Base-by-base conservation (phyloP, 2,329 filamentous ascomycete genomes). In the Penicillium sp. region DNA sequence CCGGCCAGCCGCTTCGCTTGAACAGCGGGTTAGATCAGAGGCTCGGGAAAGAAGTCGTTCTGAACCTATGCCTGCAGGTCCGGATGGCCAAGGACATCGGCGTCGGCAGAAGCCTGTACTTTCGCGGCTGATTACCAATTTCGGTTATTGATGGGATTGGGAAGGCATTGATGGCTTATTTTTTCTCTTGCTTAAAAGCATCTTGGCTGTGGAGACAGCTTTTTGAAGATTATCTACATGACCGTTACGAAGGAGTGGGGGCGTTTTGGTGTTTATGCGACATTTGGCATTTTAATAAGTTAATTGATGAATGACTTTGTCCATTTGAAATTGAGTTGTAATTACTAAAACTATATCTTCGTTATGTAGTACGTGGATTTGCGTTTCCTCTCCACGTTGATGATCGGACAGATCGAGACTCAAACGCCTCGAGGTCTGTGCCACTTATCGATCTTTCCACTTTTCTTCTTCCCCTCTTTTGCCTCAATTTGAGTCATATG, bases 111-210 rank as follows among this genome's bases (percentile, higher is more conserved):
- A 72, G 47, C 72, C 72, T 15, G 69, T 71, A 9, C 52, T 75
- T 25, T 70, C 72, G 25, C 66, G 66, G 45, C 53, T 75, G 51
- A 67, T 74, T 50, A 75, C 72, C 25, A 71, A 71, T 51, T 68
- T 72, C 44, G 55, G 61, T 27, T 67, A 62, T 31, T 18, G 18
- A 49, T 51, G 29, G 35, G 18, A 11, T 40, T 20, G 49, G 49
- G 44, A n/a, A n/a, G 44, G 54, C 41, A 41, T 40, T 12, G 0
- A 31, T 15, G 29, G 14, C 8, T 45, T 45, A 12, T 45, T 9
- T 1, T 23, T 45, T 27, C 14, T 18, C 14, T 18, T n/a, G 33
- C 33, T 37, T 8, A 37, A 37, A 35, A 37, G n/a, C 33, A 37
- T n/a, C n/a, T n/a, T 9, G 33, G 33, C 33, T 37, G n/a, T 37